Percentiles rank a stretch among this genome's conserved stretches.
Conservation (phyloP, 768 basidiomycete genomes). For the Leccinum fibrillosum region DNA sequence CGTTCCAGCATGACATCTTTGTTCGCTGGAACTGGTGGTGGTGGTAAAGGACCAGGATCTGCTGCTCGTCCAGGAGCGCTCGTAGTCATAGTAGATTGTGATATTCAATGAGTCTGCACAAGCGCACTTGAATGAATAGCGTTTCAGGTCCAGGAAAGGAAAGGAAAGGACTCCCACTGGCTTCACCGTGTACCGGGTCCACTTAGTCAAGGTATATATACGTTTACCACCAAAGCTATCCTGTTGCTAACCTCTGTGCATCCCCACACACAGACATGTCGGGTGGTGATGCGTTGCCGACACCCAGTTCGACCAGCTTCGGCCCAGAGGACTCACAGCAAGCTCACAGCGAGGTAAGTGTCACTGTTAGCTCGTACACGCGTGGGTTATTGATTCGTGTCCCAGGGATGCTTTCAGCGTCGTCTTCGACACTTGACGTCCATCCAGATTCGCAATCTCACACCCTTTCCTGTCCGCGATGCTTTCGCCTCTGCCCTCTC, state of each 20-base stretch:
- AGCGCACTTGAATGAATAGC: not conserved
- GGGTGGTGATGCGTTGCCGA: conserved; percentile 10
- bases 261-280: conserved; percentile 21
- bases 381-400: not conserved
- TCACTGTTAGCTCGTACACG: not conserved
- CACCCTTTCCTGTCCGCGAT: conserved; percentile 82
- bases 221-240: not conserved
- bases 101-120: conserved; percentile 43
- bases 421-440: conserved; percentile 71
- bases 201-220: conserved; percentile 4
- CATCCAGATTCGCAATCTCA: conserved; percentile 75
- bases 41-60: conserved; percentile 42
- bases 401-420: conserved; percentile 42
- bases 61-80: conserved; percentile 26
- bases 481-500: conserved; percentile 66
- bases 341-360: conserved; percentile 14
- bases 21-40: conserved; percentile 41
- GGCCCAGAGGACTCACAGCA: conserved; percentile 9
- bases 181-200: not conserved
- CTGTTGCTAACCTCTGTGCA: not conserved
- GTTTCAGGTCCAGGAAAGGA: conserved; percentile 24
- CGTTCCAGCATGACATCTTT: conserved; percentile 50
- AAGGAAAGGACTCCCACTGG: not conserved
- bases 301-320: conserved; percentile 16
- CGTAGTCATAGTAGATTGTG: conserved; percentile 26